These are phyloP conservation scores for Pulveroboletus ravenelii DNA, from an alignment of 768 basidiomycete genomes.

Conservation along the genomic window DNA sequence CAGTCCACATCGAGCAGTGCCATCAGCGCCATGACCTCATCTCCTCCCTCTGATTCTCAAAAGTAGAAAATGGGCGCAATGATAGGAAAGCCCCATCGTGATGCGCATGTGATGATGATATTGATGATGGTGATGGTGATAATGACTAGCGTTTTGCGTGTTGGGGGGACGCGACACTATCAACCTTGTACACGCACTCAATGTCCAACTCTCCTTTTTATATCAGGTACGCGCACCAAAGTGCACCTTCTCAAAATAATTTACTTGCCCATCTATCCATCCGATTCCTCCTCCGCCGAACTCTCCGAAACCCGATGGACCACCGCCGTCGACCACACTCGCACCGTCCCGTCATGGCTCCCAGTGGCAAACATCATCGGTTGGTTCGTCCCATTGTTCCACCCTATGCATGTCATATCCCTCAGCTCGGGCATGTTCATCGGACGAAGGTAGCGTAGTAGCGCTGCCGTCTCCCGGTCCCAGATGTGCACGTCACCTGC, in stretches of 20 bases:
- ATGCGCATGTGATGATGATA: too few relatives aligned
- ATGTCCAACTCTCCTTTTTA: too few relatives aligned
- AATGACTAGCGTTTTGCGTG: too few relatives aligned
- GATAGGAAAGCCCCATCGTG: too few relatives aligned
- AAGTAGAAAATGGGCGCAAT: too few relatives aligned
- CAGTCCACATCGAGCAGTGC: too few relatives aligned
- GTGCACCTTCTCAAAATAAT: not conserved
- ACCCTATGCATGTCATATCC: conserved; percentile 77
- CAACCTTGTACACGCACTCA: too few relatives aligned
- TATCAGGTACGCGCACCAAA: too few relatives aligned
- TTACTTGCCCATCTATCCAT: conserved; percentile 3
- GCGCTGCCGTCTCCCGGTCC: conserved; percentile 73
- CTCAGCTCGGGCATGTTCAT: conserved; percentile 45
- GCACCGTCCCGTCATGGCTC: conserved; percentile 70
- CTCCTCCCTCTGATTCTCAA: too few relatives aligned
- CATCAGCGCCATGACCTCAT: too few relatives aligned
- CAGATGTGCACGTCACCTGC: conserved; percentile 82
- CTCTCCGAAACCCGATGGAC: conserved; percentile 8
- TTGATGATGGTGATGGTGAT: too few relatives aligned
- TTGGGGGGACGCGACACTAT: too few relatives aligned
- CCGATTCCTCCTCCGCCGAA: conserved; percentile 20
- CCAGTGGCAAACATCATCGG: conserved; percentile 61
- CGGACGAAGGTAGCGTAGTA: conserved; percentile 64
- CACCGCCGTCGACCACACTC: conserved; percentile 59
- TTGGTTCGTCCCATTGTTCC: conserved; percentile 58